Evolutionary conservation across 441 rosid genomes (phyloP), one percentile per base, ranked within the genome.

Genomic region (Pelargonium myrrhifolium): DNA sequence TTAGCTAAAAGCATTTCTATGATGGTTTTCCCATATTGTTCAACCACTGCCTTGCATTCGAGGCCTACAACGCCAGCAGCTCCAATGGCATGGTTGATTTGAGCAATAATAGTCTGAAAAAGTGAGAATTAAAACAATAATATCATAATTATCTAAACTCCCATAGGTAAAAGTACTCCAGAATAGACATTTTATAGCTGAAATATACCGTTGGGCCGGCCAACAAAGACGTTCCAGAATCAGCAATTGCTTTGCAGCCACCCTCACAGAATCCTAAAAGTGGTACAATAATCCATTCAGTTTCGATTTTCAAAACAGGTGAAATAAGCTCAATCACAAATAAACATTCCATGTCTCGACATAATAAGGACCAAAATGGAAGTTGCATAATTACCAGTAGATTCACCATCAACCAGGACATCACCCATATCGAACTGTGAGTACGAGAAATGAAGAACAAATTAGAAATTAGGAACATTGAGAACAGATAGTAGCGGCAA

Each of bases 51-150:
- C 82, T 86, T 91, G 65, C 97, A 91, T 68, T 87, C 92, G 0
- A 83, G 85, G 43, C 86, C 83, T 24, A 86, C 80, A 37, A 84
- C 67, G 18, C 97, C 97, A 79, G 82, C 79, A 43, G 87, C 93
- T 37, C 96, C 96, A 66, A 89, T 85, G 17, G 92, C 94, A 28
- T 87, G 86, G 59, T 92, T 89, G 80, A 92, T 86, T 78, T 92
- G 86, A 3, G 92, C 49, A 53, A 92, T 85, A 66, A 85, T 78
- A 17, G 90, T 15, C 96, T 91, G 77, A 55, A 61, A 26, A 26
- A 14, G 93, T 91, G 77, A 55, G 56, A 26, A 26, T 31, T 20
- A 21, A 62, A 26, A 7, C 45, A 37, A 24, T 24, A 9, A 21
- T 31, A 63, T 14, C 5, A 45, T 14, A 21, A 31, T 20, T 9